Evolutionary conservation across 441 rosid species (phyloP), one percentile per base, ranked within the genome.

Genomic region (Biscutella laevigata): DNA sequence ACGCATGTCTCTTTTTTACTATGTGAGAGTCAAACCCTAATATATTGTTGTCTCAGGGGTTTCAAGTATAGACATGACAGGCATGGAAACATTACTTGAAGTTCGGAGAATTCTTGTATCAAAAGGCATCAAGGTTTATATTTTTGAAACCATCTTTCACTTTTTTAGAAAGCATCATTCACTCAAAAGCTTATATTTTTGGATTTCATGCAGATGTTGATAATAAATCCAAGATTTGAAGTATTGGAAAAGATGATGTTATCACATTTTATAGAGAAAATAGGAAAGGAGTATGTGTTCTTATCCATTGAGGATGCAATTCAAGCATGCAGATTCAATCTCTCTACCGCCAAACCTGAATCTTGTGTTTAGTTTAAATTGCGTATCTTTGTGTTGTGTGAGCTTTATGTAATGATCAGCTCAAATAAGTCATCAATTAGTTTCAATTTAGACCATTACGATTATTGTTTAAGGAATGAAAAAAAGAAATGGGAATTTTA

Each of bases 221-320:
- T 90, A 38, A 63, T 90, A 51, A 86, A 90, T 40, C 95, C 98
- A 6, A 77, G 95, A 59, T 30, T 71, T 7, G 94, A 74, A 12
- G 89, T 90, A 1, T 39, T 86, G 60, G 98, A 90, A 68, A 90
- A 90, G 78, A 64, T 90, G 92, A 79, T 73, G 26, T 54, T 74
- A 39, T 62, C 98, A 0, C 57, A 76, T 6, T 78, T 90, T 29
- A 62, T 69, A 2, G 89, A 84, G 38, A 59, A 42, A 29, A 38
- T 78, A 10, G 94, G 95, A 15, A 86, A 71, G 55, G 83, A 79
- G 28, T 59, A 45, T 4, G 53, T 90, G 33, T 84, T 64, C 75
- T 49, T 86, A 47, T 66, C 79, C 15, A 46, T 90, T 2, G 86
- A 82, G 4, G 95, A 86, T 29, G 97, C 95, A 22, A 51, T 84